These are phyloP conservation scores for Epichloe elymi DNA, from an alignment of 2,329 filamentous ascomycete genomes.

Conservation along the genomic window DNA sequence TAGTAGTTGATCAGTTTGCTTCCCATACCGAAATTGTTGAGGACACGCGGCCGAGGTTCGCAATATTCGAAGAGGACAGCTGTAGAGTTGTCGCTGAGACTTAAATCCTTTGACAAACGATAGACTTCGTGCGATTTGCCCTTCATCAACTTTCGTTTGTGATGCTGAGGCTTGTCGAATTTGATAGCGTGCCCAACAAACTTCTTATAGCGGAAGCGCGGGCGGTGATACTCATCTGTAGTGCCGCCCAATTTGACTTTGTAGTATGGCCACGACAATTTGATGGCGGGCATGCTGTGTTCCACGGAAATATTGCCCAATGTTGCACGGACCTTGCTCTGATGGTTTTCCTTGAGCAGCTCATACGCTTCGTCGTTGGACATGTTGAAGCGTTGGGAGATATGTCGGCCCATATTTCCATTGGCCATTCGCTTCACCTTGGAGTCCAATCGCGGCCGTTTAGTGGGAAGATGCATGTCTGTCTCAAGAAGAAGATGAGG, in stretches of 20 bases:
- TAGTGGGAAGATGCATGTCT: slow-evolving; percentile 48
- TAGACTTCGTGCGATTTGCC: slow-evolving; percentile 72
- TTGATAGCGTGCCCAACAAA: slow-evolving; percentile 54
- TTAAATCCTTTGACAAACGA: slow-evolving; percentile 66
- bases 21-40: slow-evolving; percentile 97
- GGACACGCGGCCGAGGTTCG: slow-evolving; percentile 78
- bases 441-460: slow-evolving; percentile 41
- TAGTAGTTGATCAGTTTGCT: slow-evolving; percentile 96
- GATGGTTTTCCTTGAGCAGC: slow-evolving; percentile 88
- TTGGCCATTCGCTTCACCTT: slow-evolving; percentile 55
- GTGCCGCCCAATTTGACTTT: slow-evolving; percentile 67
- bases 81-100: slow-evolving; percentile 77
- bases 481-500: slow-evolving; percentile 76
- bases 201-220: slow-evolving; percentile 59
- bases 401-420: slow-evolving; percentile 56
- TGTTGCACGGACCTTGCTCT: slow-evolving; percentile 87
- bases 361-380: slow-evolving; percentile 96
- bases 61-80: slow-evolving; percentile 89
- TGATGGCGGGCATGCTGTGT: slow-evolving; percentile 82
- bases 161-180: slow-evolving; percentile 56
- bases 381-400: slow-evolving; percentile 79
- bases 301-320: slow-evolving; percentile 87
- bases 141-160: slow-evolving; percentile 74
- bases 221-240: slow-evolving; percentile 73
- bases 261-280: slow-evolving; percentile 93